Base-by-base conservation (phyloP, 2,329 filamentous ascomycete genomes). In the Talaromyces albobiverticillius region DNA sequence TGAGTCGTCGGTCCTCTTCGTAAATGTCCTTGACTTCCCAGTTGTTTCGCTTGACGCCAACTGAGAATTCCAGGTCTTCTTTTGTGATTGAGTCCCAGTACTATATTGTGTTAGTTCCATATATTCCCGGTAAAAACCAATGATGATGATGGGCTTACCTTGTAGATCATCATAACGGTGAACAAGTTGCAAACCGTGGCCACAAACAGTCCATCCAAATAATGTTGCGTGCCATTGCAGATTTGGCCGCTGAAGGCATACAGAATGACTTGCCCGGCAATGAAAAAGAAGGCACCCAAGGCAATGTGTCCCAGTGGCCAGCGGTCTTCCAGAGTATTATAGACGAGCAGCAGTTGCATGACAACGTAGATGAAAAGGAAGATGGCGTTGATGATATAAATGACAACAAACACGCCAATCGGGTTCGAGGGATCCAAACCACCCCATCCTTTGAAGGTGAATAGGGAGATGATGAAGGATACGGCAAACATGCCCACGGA, bases 61-160 rank as follows among this genome's bases (percentile, higher is more conserved):
- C 94, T 2, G 91, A 96, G 74, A 99, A 99, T 71, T 99, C 94
- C 61, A 99, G 86, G 71, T 99, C 94, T 75, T 99, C 94, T 68
- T 89, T 91, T 20, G 94, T 99, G 72, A 99, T 99, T 14, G 92
- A 96, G 69, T 99, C 94, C 94, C 94, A 99, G 79, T 95, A 99
- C 91, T 94, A 62, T 51, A 43, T 16, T 54, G 48, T 23, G 60
- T 76, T 65, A 75, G 69, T 55, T 45, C 10, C 9, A 14, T 49
- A 6, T 42, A 7, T 9, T 32, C 23, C 62, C 4, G n/a, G 11
- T 42, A 22, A 42, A 22, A 14, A 20, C 38, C 53, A 14, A 38
- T 32, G 47, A 40, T 38, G n/a, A 22, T 14, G 4, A 23, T 32
- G 22, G 51, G 67, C 76, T 59, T 73, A 86, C 90, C 87, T 99